Evolutionary conservation across 2,329 filamentous ascomycete genomes (phyloP).

Genomic region (Epichloe uncinata): DNA sequence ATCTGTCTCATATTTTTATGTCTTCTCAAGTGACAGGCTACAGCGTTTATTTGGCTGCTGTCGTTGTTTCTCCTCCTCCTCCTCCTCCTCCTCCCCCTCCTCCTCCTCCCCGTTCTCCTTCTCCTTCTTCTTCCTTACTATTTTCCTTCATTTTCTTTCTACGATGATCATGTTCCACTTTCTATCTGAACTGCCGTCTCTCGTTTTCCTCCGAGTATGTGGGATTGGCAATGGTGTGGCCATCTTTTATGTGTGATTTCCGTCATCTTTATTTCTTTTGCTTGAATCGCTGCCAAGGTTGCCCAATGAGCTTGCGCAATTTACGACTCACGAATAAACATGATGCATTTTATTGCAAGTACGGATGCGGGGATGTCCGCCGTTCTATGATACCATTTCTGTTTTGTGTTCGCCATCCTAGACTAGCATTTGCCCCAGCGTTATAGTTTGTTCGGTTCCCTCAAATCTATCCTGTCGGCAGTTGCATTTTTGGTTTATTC

Average conservation of each 20-base stretch:
- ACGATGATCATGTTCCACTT: conserved; percentile 3
- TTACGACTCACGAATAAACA: conserved; percentile 4
- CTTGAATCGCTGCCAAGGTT: conserved; percentile 3
- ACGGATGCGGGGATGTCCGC: neutral
- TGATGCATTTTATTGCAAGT: neutral
- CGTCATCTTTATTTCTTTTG: neutral
- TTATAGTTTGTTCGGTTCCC: neutral
- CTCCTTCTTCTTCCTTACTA: conserved; percentile 1
- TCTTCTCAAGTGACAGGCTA: conserved; percentile 9
- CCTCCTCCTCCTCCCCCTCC: conserved; percentile 1
- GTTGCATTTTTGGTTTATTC: neutral
- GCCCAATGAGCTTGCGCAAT: conserved; percentile 2
- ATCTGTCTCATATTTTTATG: conserved; percentile 10
- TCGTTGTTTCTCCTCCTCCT: conserved; percentile 5
- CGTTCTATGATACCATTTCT: conserved; percentile 1
- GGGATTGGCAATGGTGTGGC: conserved; percentile 1
- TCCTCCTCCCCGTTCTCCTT: no score
- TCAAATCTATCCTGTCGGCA: neutral
- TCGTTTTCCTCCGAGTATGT: conserved; percentile 2
- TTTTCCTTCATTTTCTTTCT: neutral
- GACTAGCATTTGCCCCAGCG: neutral
- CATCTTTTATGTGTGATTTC: neutral
- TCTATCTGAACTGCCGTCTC: conserved; percentile 1
- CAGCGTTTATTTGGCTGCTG: conserved; percentile 8
- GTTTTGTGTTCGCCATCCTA: conserved; percentile 8